Base-by-base conservation (phyloP, 345 rosid species). In the Excoecaria cochinchinensis region DNA sequence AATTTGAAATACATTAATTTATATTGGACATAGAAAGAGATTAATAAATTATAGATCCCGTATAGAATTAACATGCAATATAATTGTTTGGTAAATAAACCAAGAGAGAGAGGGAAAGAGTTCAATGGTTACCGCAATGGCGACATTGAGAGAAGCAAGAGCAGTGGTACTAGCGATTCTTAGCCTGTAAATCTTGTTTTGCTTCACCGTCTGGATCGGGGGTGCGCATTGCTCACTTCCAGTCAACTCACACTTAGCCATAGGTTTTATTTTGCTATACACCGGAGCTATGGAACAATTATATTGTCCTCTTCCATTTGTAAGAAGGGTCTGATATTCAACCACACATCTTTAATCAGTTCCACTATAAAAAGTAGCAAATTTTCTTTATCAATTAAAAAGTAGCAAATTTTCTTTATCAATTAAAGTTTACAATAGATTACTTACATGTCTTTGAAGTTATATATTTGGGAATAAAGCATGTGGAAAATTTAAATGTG, bases 261-360 rank as follows among this genome's bases (percentile, higher is more conserved):
- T 4, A 0, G 81, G 4, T 25, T 31, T 31, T 31, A 65, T 24
- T 74, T 77, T 78, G 79, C 79, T 69, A 52, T 74, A 79, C 8
- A 79, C 81, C 2, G 90, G 85, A 11, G 90, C 94, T 36, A 90
- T 0, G 3, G 97, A 91, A 76, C 97, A 94, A 55, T 85, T 84
- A 63, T 70, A 90, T 74, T 94, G 93, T 50, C 97, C 98, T 76
- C 95, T 90, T 66, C 97, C 98, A 75, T 94, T 92, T 7, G 92
- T 85, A 64, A 94, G 79, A 0, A 81, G 74, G 25, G 56, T 36
- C 84, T 81, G 74, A 19, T 19, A 56, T 10, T 8, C 19, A 36
- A 70, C 7, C 69, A 65, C 9, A 44, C 48, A n/a, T 56, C 60
- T 24, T 3, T 24, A 10, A 10, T 24, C 10, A 44, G 48, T 44